Evolutionary conservation across 768 basidiomycete species (phyloP), one percentile per base, ranked within the genome.

Genomic region (Tricholoma furcatifolium): DNA sequence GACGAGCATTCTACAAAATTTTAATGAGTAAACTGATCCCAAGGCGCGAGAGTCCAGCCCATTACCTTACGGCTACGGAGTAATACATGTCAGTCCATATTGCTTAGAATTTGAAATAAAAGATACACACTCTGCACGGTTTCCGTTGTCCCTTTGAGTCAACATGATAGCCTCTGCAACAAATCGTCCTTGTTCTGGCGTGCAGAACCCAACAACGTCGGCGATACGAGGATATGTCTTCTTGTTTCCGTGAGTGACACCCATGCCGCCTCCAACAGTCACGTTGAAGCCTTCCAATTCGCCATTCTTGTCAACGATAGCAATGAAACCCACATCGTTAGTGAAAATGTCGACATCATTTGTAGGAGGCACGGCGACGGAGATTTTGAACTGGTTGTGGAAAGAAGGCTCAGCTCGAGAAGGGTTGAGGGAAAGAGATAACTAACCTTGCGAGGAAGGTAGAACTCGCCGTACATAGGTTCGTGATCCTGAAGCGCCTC

Each of bases 211-310:
- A 56, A 99, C 82, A 43, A 97, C 72, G 62, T 87, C 87, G 24
- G 83, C 93, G 41, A 86, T 70, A 47, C 97, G 87, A 42, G 97
- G 97, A 67, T 98, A 98, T 0, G 97, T 99, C 77, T 97, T 95
- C 78, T 98, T 98, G 79, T 93, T 96, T 31, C 93, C 93, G 62
- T 98, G 96, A 1, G 97, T 98, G 40, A 98, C 97, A 69, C 97
- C 97, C 97, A 99, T 99, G 44, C 97, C 97, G 60, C 97, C 97
- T 51, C 97, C 97, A 40, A 92, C 76, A 14, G 87, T 71, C 47
- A 99, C 94, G 65, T 99, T 97, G 81, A 97, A 99, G 39, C 97
- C 97, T 48, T 79, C 78, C 17, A 99, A 74, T 57, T 88, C 79
- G 46, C 92, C 91, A 20, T 84, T 68, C 53, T 82, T 73, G 58